phyloP scores from a whole-genome alignment of 352 stramenopile species.

The Phytopythium litorale region DNA sequence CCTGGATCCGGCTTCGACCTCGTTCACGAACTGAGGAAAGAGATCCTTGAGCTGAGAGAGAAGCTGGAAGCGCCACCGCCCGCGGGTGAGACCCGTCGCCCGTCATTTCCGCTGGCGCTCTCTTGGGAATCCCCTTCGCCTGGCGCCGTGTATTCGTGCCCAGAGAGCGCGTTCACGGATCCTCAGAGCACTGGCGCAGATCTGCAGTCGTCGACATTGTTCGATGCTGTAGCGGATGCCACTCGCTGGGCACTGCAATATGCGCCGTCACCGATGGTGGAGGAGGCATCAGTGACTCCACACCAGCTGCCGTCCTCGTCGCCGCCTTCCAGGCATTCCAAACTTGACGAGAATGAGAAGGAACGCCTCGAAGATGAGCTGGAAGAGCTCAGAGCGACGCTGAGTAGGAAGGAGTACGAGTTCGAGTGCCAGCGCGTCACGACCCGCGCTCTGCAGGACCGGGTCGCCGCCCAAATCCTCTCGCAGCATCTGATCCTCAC shows the following conservation, averaged over 20 bases:
- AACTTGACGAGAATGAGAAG: conserved; percentile 2
- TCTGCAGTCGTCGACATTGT: not conserved
- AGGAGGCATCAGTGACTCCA: not conserved
- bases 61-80: conserved; percentile 18
- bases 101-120: not conserved
- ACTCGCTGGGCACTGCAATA: not conserved
- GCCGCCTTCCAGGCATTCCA: not conserved
- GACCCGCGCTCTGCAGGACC: not conserved
- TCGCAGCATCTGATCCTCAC: conserved; percentile 13
- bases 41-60: conserved; percentile 41
- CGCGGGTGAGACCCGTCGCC: not conserved
- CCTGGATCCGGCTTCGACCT: conserved; percentile 26
- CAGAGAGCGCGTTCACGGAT: not conserved
- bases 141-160: not conserved
- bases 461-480: not conserved
- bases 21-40: conserved; percentile 25
- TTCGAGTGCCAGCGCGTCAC: conserved; percentile 5
- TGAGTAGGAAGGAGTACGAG: conserved; percentile 4
- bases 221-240: conserved; percentile 5
- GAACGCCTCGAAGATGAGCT: not conserved
- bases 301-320: not conserved
- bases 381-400: not conserved
- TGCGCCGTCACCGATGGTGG: not conserved
- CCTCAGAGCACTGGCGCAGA: not conserved
- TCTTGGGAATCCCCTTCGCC: conserved; percentile 4